phyloP scores from a whole-genome alignment of 2,329 filamentous ascomycete species.

The Colletotrichum sp. region DNA sequence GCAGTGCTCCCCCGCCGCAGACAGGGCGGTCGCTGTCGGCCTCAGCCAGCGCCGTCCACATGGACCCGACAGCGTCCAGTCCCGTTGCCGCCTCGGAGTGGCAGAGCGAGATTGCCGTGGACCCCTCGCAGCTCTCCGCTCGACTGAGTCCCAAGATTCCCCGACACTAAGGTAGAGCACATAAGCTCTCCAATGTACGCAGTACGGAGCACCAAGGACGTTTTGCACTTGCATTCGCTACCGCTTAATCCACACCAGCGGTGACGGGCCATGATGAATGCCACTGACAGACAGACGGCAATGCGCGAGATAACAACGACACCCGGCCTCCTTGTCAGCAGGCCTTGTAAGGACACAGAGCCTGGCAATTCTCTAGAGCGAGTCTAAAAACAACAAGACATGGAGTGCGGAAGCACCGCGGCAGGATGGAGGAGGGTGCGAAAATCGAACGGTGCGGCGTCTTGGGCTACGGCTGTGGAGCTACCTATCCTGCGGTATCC shows the following conservation, averaged over 20 bases:
- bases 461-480: neutral
- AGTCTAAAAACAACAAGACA: neutral
- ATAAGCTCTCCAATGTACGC: neutral
- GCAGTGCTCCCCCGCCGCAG: neutral
- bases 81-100: slow-evolving; percentile 1
- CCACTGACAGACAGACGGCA: neutral
- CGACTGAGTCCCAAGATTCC: neutral
- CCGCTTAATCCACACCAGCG: neutral
- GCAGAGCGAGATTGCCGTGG: slow-evolving; percentile 16
- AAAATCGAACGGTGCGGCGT: neutral
- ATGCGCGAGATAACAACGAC: neutral
- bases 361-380: neutral
- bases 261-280: neutral
- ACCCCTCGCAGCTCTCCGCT: neutral
- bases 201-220: neutral
- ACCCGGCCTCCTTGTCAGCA: neutral
- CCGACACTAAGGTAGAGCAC: neutral
- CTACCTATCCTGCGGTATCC: neutral
- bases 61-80: neutral
- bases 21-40: slow-evolving; percentile 8
- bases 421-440: neutral
- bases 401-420: neutral
- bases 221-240: neutral
- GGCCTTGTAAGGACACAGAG: neutral
- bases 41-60: neutral